Percentiles rank a stretch among this genome's conserved stretches.
phyloP scores from a whole-genome alignment of 169 alveolate species.

The Eimeria maxima region DNA sequence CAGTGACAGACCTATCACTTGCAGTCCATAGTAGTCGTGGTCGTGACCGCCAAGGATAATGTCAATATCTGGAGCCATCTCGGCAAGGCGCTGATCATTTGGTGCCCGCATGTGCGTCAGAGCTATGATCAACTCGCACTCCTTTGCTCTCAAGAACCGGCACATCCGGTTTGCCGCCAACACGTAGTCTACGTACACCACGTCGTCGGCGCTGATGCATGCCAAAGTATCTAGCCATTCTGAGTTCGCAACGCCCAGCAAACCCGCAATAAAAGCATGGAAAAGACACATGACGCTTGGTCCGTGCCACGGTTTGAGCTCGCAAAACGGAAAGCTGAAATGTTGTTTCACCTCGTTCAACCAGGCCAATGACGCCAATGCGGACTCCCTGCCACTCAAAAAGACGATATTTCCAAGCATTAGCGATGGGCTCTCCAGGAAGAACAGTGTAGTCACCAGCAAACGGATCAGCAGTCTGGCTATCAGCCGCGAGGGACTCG shows the following conservation, averaged over 20 bases:
- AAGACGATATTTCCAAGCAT: constrained; percentile 87
- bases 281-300: neutral
- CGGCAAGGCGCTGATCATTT: constrained; percentile 92
- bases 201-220: constrained; percentile 88
- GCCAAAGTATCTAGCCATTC: constrained; percentile 95
- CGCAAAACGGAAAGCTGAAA: neutral
- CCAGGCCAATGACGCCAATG: constrained; percentile 94
- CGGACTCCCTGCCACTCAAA: constrained; percentile 90
- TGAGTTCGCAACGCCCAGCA: constrained; percentile 40
- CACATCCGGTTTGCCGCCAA: constrained; percentile 88
- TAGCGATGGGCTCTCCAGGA: constrained; percentile 89
- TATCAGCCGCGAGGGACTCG: neutral
- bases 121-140: constrained; percentile 94
- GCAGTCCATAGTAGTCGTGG: constrained; percentile 89
- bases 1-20: constrained; percentile 80
- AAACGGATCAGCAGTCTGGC: constrained; percentile 3
- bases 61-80: constrained; percentile 91
- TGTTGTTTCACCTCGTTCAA: constrained; percentile 88
- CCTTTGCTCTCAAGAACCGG: constrained; percentile 87
- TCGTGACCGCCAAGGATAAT: constrained; percentile 96
- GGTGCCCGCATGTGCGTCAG: constrained; percentile 95
- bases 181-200: constrained; percentile 90
- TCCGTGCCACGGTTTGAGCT: neutral
- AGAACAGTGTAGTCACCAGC: constrained; percentile 74
- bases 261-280: neutral